Percentiles rank a stretch among this genome's conserved stretches.
phyloP scores from a whole-genome alignment of 2,329 filamentous ascomycete genomes.

The Sporothrix schenckii region DNA sequence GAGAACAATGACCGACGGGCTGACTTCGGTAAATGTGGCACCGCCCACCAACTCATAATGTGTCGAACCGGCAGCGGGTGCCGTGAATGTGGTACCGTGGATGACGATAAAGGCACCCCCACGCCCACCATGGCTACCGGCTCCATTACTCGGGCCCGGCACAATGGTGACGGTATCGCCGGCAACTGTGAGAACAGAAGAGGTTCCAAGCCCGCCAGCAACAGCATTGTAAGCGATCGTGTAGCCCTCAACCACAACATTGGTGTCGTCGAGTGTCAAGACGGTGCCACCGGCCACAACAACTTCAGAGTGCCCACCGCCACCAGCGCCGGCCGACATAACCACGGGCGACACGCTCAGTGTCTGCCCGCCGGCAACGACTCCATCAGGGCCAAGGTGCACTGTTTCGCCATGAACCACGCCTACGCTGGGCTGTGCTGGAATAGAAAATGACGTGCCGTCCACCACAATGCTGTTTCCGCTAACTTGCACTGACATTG shows the following conservation, averaged over 20 bases:
- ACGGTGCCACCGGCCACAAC: slow-evolving; percentile 53
- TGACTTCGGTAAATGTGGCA: slow-evolving; percentile 55
- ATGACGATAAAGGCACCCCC: slow-evolving; percentile 41
- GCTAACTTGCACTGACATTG: slow-evolving; percentile 48
- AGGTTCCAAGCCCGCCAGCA: slow-evolving; percentile 34
- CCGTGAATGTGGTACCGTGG: slow-evolving; percentile 50
- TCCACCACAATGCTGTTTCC: slow-evolving; percentile 49
- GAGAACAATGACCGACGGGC: slow-evolving; percentile 54
- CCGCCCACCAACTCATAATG: slow-evolving; percentile 56
- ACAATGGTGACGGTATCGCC: slow-evolving; percentile 58
- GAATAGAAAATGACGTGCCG: slow-evolving; percentile 50
- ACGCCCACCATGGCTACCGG: slow-evolving; percentile 39
- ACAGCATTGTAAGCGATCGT: slow-evolving; percentile 51
- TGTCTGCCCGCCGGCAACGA: slow-evolving; percentile 45
- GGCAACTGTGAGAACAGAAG: slow-evolving; percentile 48
- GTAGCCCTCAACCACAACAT: slow-evolving; percentile 48
- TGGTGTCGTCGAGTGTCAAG: slow-evolving; percentile 50
- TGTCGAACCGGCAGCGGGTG: slow-evolving; percentile 44
- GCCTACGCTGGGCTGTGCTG: slow-evolving; percentile 44
- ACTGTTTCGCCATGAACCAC: slow-evolving; percentile 44
- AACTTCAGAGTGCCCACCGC: slow-evolving; percentile 43
- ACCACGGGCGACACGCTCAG: slow-evolving; percentile 42
- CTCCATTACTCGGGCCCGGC: slow-evolving; percentile 38
- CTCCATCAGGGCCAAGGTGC: slow-evolving; percentile 42
- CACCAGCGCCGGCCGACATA: neutral